Conservation (phyloP, 495 filamentous ascomycete species). For the Terfezia boudieri region DNA sequence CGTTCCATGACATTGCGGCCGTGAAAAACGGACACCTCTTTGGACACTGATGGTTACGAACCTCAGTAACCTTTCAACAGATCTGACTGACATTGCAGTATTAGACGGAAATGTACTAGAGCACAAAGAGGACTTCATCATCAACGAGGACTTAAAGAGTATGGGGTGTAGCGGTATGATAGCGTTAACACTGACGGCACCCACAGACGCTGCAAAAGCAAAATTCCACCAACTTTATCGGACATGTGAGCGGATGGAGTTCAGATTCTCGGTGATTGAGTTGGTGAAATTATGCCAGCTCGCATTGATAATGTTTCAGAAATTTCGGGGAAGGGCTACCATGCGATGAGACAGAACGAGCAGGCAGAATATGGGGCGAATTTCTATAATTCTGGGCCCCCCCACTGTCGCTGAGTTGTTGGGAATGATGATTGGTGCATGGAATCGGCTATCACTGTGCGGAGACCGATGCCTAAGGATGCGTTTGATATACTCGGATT, state of each 20-base stretch:
- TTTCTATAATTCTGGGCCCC: conserved; percentile 72
- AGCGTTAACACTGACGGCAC: conserved; percentile 53
- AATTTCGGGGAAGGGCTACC: conserved; percentile 77
- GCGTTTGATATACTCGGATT: conserved; percentile 64
- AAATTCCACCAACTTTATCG: conserved; percentile 86
- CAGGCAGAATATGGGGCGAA: conserved; percentile 85
- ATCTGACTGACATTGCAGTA: conserved; percentile 66
- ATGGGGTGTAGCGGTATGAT: conserved; percentile 79
- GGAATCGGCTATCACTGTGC: conserved; percentile 58
- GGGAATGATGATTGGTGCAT: conserved; percentile 68
- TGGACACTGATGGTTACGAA: conserved; percentile 89
- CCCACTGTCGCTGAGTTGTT: conserved; percentile 78
- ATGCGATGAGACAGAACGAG: conserved; percentile 78
- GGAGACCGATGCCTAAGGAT: conserved; percentile 73
- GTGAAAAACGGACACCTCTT: conserved; percentile 47
- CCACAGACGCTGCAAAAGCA: conserved; percentile 57
- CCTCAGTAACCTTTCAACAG: conserved; percentile 68
- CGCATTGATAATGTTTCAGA: conserved; percentile 71
- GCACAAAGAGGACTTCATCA: conserved; percentile 68
- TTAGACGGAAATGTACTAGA: conserved; percentile 67
- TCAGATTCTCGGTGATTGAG: conserved; percentile 61
- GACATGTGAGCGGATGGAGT: conserved; percentile 54
- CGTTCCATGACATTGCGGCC: conserved; percentile 3
- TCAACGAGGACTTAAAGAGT: conserved; percentile 86
- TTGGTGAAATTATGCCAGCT: conserved; percentile 83